phyloP scores from a whole-genome alignment of 768 basidiomycete genomes.

The Brasilioporus rufonigricans region DNA sequence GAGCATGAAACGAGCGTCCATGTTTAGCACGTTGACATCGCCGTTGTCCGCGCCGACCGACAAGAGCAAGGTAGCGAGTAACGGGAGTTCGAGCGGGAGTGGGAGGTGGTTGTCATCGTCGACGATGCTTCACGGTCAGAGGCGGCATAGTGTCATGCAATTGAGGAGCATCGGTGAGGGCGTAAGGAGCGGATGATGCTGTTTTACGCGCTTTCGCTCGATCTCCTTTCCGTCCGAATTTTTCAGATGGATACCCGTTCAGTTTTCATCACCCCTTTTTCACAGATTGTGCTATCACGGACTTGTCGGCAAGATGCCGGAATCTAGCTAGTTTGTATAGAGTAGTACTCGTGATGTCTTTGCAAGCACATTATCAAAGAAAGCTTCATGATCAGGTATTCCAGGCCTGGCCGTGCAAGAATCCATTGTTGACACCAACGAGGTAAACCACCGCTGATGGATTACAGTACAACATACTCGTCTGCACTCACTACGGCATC shows the following conservation, averaged over 20 bases:
- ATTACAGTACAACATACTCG: constrained; percentile 54
- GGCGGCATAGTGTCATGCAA: constrained; percentile 3
- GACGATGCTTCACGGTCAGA: background rate
- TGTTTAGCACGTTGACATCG: constrained; percentile 12
- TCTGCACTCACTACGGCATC: constrained; percentile 54
- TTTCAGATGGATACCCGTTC: background rate
- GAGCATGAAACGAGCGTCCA: constrained; percentile 25
- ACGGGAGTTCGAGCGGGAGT: background rate
- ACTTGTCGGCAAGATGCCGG: background rate
- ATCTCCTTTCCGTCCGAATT: background rate
- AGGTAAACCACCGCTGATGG: background rate
- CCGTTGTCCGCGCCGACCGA: constrained; percentile 4
- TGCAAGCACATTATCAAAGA: background rate
- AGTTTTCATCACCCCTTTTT: background rate
- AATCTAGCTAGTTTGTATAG: background rate
- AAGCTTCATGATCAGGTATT: background rate
- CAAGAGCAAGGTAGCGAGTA: background rate
- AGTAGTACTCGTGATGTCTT: background rate
- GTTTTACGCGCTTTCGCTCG: background rate
- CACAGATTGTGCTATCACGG: background rate
- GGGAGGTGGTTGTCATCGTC: constrained; percentile 7
- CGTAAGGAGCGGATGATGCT: background rate
- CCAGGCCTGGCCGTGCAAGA: background rate
- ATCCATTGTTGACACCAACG: background rate
- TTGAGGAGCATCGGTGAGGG: constrained; percentile 6